Evolutionary conservation across 345 rosid genomes (phyloP), one percentile per base, ranked within the genome.

Genomic region (Brassica juncea): DNA sequence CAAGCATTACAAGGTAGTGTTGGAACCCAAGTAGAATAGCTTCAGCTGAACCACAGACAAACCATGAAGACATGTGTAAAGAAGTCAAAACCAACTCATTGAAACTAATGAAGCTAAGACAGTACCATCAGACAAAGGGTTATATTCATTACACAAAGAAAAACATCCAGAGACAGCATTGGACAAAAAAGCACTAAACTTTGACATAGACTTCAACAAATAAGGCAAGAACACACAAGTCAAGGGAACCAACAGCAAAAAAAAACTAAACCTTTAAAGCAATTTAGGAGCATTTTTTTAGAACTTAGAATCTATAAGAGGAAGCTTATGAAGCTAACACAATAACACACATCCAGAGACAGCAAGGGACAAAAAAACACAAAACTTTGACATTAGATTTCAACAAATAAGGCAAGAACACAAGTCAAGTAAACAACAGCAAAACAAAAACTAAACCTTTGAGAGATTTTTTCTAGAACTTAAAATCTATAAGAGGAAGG

Each of bases 21-120:
- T 95, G 99, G 77, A 95, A 95, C 31, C 99, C 99, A 44, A 90
- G 94, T 16, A 95, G 92, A 73, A 93, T 87, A 27, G 99, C 99
- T 85, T 93, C 97, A 4, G 92, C 98, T 95, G 93, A 87, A 88
- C 6, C 35, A 32, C 35, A 32, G 57, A 73, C 9, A 42, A 81
- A 75, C 2, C 15, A 55, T 28, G 5, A n/a, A 64, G 1, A 70
- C 0, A 70, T 21, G 2, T 8, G 4, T 32, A 8, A 75, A 28
- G 27, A 5, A 28, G 4, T 54, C 68, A 34, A 63, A 34, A 47
- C 35, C 6, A 32, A 32, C 35, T 6, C 73, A 67, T 7, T 32
- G 35, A 32, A 1, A 32, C 35, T 32, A 32, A 32, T 32, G 35
- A 32, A 1, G 35, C 35, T 32, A 32, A 28, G 7, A 32, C 35